A percentile compares a stretch with the other conserved stretches of the same genome.
These are phyloP conservation scores for Teunomyces kruisii DNA, from an alignment of 805 yeast species.

Conservation along the genomic window DNA sequence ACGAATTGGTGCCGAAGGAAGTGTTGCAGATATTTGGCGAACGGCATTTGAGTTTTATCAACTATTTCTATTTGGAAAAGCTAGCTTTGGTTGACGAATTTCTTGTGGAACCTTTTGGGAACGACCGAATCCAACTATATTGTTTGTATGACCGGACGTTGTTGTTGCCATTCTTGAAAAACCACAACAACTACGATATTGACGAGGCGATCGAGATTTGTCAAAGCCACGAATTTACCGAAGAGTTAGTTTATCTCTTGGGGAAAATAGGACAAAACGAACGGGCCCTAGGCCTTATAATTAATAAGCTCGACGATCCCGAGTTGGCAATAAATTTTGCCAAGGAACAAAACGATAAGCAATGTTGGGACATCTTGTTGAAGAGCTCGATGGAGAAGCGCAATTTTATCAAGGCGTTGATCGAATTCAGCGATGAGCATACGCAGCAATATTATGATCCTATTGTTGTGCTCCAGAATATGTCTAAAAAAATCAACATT, in stretches of 20 bases:
- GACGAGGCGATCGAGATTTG: conserved; percentile 70
- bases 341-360: conserved; percentile 60
- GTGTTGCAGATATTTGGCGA: conserved; percentile 50
- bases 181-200: conserved; percentile 57
- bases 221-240: conserved; percentile 48
- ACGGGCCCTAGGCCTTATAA: conserved; percentile 73
- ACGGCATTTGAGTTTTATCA: conserved; percentile 46
- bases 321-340: conserved; percentile 80
- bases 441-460: conserved; percentile 11
- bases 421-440: conserved; percentile 65
- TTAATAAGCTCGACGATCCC: conserved; percentile 77
- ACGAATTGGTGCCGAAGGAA: conserved; percentile 57
- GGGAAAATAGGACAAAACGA: conserved; percentile 80
- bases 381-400: conserved; percentile 72
- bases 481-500: conserved; percentile 36
- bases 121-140: conserved; percentile 63
- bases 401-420: conserved; percentile 68
- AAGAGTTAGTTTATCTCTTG: conserved; percentile 77
- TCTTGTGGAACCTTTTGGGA: conserved; percentile 57
- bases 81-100: conserved; percentile 50
- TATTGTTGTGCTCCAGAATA: conserved; percentile 7
- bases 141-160: conserved; percentile 57
- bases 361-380: conserved; percentile 77
- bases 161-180: conserved; percentile 61
- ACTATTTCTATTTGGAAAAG: conserved; percentile 64